Percentiles rank a stretch among this genome's conserved stretches.
Conservation (phyloP, 2,329 filamentous ascomycete species). For the Sclerotinia spermophila region DNA sequence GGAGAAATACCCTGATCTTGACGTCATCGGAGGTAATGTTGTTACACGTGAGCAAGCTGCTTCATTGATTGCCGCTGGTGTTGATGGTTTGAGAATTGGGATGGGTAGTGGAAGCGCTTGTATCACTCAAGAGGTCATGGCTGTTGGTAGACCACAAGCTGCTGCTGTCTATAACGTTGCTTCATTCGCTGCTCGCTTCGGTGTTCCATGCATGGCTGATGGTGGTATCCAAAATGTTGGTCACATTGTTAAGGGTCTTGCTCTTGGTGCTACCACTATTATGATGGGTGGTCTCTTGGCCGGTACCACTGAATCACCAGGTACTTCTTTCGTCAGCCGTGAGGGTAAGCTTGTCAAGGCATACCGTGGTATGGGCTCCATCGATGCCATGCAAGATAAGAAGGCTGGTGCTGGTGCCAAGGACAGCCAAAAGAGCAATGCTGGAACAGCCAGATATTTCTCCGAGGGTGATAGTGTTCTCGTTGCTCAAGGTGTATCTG, state of each 20-base stretch:
- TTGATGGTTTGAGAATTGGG: constrained; percentile 93
- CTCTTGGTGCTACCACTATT: constrained; percentile 88
- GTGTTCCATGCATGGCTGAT: constrained; percentile 96
- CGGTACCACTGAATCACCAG: constrained; percentile 95
- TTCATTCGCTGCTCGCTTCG: constrained; percentile 85
- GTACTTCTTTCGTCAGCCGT: constrained; percentile 91
- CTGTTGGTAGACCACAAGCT: constrained; percentile 92
- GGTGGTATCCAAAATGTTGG: constrained; percentile 98
- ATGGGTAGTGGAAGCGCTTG: constrained; percentile 98
- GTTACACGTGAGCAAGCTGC: constrained; percentile 97
- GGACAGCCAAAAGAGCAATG: constrained; percentile 78
- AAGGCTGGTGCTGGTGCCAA: constrained; percentile 80
- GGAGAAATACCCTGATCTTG: constrained; percentile 74
- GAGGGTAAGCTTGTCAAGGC: constrained; percentile 99
- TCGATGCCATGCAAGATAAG: constrained; percentile 99
- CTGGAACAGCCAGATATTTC: constrained; percentile 96
- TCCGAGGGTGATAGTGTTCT: constrained; percentile 93
- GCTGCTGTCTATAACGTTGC: constrained; percentile 88
- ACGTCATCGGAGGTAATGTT: constrained; percentile 98
- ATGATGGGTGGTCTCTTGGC: constrained; percentile 99
- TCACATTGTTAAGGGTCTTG: constrained; percentile 97
- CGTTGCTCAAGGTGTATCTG: constrained; percentile 94
- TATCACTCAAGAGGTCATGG: constrained; percentile 99
- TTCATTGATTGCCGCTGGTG: constrained; percentile 84
- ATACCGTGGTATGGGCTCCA: constrained; percentile 98